Conservation (phyloP, 75 land plant genomes). For the Picea glauca region DNA sequence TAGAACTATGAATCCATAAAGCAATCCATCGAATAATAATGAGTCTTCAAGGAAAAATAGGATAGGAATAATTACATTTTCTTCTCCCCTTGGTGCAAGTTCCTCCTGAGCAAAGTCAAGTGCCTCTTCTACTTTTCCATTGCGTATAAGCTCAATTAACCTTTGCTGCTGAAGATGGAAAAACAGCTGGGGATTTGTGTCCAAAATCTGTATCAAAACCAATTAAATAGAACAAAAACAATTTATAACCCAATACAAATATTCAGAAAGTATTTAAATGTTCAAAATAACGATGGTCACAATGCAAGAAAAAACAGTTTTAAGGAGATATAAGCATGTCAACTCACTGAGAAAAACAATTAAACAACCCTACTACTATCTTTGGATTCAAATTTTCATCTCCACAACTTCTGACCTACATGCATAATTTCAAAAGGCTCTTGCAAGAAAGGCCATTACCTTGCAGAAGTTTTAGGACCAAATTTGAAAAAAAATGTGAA, state of each 20-base stretch:
- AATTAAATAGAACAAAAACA: background rate
- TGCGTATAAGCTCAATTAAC: conserved; percentile 85
- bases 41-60: background rate
- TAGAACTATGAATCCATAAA: too few species aligned
- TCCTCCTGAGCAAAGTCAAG: conserved; percentile 98
- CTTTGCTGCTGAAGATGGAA: conserved; percentile 98
- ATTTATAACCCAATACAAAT: background rate
- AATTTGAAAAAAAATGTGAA: background rate
- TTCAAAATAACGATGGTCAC: background rate
- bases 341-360: background rate
- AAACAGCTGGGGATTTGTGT: conserved; percentile 97
- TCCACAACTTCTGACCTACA: background rate
- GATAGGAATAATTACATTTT: conserved; percentile 57
- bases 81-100: conserved; percentile 97
- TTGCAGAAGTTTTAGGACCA: background rate
- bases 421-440: background rate
- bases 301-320: background rate
- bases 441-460: background rate
- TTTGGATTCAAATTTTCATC: background rate
- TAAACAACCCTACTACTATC: background rate
- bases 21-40: background rate
- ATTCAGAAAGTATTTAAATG: background rate
- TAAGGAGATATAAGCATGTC: background rate
- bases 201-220: conserved; percentile 73
- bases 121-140: conserved; percentile 93